These are phyloP conservation scores for Zymoseptoria tritici DNA, from an alignment of 2,329 filamentous ascomycete genomes.

Conservation along the genomic window DNA sequence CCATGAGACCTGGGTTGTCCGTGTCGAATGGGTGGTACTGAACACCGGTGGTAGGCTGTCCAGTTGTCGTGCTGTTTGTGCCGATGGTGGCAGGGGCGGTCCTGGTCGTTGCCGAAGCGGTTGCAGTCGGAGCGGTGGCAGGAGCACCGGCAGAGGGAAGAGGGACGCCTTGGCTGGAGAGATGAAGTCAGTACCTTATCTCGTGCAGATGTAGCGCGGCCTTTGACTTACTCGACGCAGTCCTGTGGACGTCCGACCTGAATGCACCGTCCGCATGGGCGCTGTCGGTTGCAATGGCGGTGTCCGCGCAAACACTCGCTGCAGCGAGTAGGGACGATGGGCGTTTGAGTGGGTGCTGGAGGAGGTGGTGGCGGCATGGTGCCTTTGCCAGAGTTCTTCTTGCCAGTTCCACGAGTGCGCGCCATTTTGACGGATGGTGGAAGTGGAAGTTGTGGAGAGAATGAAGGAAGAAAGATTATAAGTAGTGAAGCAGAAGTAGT, in stretches of 20 bases:
- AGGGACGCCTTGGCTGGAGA: not conserved
- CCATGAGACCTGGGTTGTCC: not conserved
- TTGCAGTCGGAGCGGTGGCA: not conserved
- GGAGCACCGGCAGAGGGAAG: not conserved
- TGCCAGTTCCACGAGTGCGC: no score
- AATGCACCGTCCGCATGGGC: not conserved
- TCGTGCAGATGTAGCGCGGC: not conserved
- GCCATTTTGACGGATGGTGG: no score
- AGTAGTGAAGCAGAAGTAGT: no score
- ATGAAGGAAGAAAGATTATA: no score
- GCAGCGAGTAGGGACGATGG: not conserved
- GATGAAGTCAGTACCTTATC: not conserved
- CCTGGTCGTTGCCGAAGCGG: not conserved
- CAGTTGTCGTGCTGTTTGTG: not conserved
- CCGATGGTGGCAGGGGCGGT: not conserved
- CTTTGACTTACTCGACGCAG: not conserved
- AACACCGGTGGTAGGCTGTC: no score
- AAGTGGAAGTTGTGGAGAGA: no score
- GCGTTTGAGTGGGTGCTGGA: not conserved
- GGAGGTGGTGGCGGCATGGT: no score
- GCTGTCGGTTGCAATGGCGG: not conserved
- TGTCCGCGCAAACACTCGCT: not conserved
- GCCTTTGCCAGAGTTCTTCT: no score
- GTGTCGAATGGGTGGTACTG: not conserved
- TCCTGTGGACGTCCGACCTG: not conserved